Evolutionary conservation across 192 early-diverging fungal species (phyloP), one percentile per base, ranked within the genome.

Genomic region (Coemansia sp.): DNA sequence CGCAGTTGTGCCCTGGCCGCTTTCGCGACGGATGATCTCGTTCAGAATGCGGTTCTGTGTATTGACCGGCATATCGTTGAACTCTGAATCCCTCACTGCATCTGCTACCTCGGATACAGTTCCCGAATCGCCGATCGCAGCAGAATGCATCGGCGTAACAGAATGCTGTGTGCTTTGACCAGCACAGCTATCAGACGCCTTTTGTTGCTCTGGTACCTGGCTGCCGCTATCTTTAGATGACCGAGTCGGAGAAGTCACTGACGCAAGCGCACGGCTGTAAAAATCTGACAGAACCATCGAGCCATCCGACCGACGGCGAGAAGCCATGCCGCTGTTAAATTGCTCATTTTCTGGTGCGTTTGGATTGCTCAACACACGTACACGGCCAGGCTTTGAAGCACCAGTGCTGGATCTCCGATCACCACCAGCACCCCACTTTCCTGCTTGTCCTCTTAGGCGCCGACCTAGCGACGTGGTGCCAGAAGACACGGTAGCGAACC

Each of bases 31-130:
- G 58, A 89, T 89, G 60, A 87, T 63, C 64, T 89, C 84, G 69
- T 89, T 87, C 58, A 89, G 70, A 12, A 87, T 87, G 51, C 74
- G 66, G 42, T 87, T 77, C 52, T 89, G 88, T 0, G 85, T 84
- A 42, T 66, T 59, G 1, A 75, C 68, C 2, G 64, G 56, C 65
- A 87, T 70, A 16, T 86, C 82, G 58, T 87, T 85, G 62, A 89
- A 89, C 64, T 87, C 84, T 7, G 45, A 38, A 8, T 56, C 42
- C 25, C 54, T 28, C 7, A 22, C 32, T 11, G 29, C 18, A 29
- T 7, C 16, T 5, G 31, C 31, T 16, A n/a, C 29, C 1, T 10
- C 18, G 2, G 40, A 1, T 5, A 42, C 59, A 33, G n/a, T n/a
- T n/a, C n/a, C n/a, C n/a, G n/a, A n/a, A n/a, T n/a, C n/a, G n/a